These are phyloP conservation scores for Corymbia citriodora DNA, from an alignment of 441 rosid species.

Conservation along the genomic window DNA sequence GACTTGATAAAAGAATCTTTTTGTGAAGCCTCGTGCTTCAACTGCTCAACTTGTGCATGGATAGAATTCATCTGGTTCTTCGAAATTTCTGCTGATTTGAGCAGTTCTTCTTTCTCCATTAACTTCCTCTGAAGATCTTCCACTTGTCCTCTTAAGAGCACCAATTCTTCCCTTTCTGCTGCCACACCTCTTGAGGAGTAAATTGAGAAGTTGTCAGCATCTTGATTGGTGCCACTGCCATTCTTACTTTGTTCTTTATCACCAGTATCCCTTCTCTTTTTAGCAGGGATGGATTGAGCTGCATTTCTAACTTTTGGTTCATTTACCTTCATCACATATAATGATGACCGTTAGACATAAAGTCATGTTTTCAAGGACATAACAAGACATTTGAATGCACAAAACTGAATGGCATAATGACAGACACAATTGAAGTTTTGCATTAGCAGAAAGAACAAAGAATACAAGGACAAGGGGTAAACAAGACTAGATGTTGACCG, in stretches of 20 bases:
- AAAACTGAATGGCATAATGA: neutral
- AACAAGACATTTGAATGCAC: neutral
- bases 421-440: neutral
- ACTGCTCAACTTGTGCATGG: constrained; percentile 44
- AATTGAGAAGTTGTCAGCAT: constrained; percentile 33
- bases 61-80: constrained; percentile 41
- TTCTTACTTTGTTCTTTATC: constrained; percentile 38
- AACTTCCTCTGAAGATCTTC: constrained; percentile 66
- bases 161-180: constrained; percentile 55
- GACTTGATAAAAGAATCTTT: constrained; percentile 67
- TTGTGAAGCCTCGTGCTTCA: constrained; percentile 51
- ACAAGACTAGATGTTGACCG: neutral
- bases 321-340: constrained; percentile 22
- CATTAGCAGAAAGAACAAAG: neutral
- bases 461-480: neutral
- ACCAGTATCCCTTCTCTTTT: constrained; percentile 56
- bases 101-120: constrained; percentile 73
- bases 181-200: constrained; percentile 40
- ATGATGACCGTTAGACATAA: neutral
- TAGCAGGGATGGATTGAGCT: constrained; percentile 48
- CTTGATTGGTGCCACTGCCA: constrained; percentile 31
- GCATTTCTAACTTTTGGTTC: constrained; percentile 57
- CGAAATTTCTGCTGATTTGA: constrained; percentile 56
- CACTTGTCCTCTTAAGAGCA: constrained; percentile 56
- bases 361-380: neutral